Base-by-base conservation (phyloP, 1,139 yeast genomes). In the Pneumocystis carinii region DNA sequence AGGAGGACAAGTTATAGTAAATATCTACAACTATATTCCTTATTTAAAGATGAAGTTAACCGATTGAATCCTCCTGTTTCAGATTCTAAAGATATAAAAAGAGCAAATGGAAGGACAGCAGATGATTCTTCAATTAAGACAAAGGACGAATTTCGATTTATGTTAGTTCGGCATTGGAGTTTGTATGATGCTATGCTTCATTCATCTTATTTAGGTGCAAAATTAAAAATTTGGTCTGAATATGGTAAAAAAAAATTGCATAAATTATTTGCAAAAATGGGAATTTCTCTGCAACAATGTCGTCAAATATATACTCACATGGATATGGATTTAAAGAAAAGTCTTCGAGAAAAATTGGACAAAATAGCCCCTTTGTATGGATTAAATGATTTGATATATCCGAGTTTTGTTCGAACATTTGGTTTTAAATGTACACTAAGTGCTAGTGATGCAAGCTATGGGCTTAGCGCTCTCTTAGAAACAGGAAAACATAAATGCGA, bases 181-280 rank as follows among this genome's bases (percentile, higher is more conserved):
- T 76, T 94, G 29, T 92, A 92, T 74, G 95, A 92, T 68, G 81
- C 97, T 65, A 90, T 94, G 75, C 82, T 83, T 71, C 94, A 90
- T 72, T 89, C 96, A 35, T 85, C 90, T 66, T 92, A 86, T 71
- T 90, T 92, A 58, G 89, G 90, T 69, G 86, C 97, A 29, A 88
- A 90, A 72, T 77, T 92, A 66, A 84, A 85, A 66, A 76, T 92
- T 59, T 94, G 96, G 92, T 86, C 94, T 29, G 96, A 88, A 70
- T 94, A 87, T 65, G 98, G 98, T 3, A 82, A 85, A 69, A 89
- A 88, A 72, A 81, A 85, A 68, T 76, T 94, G 61, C 95, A 90
- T 72, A 90, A 90, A 70, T 79, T 94, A 80, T 87, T 94, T 75
- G 98, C 98, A 1, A 83, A 87, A 69, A 92, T 94, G 97, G 98